Base-by-base conservation (phyloP, 257 asterid species). In the Leptodermis oblonga region DNA sequence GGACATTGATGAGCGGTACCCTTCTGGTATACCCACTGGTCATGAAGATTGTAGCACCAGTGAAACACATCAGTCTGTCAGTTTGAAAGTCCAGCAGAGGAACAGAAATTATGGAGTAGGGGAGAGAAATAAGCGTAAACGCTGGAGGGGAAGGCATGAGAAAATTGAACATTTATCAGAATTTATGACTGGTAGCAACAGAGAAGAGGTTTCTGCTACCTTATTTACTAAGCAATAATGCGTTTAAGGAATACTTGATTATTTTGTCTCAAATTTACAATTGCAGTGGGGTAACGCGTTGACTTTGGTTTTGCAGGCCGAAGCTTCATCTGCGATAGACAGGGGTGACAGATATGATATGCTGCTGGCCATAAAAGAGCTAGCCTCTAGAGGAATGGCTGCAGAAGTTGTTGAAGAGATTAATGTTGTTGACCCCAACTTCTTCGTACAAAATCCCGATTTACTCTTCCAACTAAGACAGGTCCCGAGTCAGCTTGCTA, bases 131-230 rank as follows among this genome's bases (percentile, higher is more conserved):
- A 94, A 92, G 72, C 98, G 96, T 51, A 94, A 92, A 77, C 81
- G 96, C 78, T 94, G 99, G 98, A 85, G 87, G 81, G 96, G 96
- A 36, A 88, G 99, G 82, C 79, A 78, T 68, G 97, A 89, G 77
- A 71, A 74, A 70, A 70, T 74, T 22, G 95, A 85, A 60, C 73
- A 53, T 48, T 20, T 72, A 56, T 81, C 88, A 56, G 87, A 83
- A 74, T 70, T 68, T 71, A 73, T 79, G 30, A 18, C 68, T 68
- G 91, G 75, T 78, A 79, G 87, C 78, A 64, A 79, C 79, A 78
- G 78, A 79, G 78, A 73, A 61, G 86, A 80, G 79, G 82, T 75
- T 58, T 74, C 67, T 72, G 75, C 83, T 73, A 63, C 78, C 70
- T 70, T 71, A 17, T 51, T 58, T 69, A 81, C 76, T 62, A 49